Conservation (phyloP, 768 basidiomycete genomes). For the Mycena alexandri region DNA sequence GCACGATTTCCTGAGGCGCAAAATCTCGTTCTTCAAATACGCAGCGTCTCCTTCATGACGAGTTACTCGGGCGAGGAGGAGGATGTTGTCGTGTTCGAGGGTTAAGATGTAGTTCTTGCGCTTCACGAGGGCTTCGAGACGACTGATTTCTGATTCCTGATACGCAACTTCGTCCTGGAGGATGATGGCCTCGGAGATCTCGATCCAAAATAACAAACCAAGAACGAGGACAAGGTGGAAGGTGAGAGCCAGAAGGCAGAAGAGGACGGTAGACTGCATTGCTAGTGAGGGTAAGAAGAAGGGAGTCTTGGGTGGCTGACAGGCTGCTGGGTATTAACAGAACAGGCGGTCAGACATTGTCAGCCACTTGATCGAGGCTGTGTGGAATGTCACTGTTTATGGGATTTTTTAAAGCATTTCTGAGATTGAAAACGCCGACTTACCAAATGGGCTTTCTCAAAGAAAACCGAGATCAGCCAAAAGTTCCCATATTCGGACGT, state of each 20-base stretch:
- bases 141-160: constrained; percentile 1
- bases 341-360: too few species aligned
- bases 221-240: neutral
- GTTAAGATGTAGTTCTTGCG: neutral
- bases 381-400: too few species aligned
- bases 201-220: neutral
- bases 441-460: too few species aligned
- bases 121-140: constrained; percentile 10
- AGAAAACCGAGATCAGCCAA: too few species aligned
- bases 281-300: neutral
- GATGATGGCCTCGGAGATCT: neutral
- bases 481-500: too few species aligned
- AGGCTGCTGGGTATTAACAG: neutral
- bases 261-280: neutral
- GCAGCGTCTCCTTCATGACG: neutral
- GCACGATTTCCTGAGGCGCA: neutral
- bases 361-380: too few species aligned
- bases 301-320: constrained; percentile 1
- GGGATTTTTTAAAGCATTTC: too few species aligned
- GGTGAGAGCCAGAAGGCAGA: neutral
- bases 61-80: neutral
- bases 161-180: constrained; percentile 4
- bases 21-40: neutral
- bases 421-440: too few species aligned
- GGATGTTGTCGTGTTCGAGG: neutral